These are phyloP conservation scores for Dothistroma septosporum DNA, from an alignment of 2,329 filamentous ascomycete genomes.

Conservation along the genomic window DNA sequence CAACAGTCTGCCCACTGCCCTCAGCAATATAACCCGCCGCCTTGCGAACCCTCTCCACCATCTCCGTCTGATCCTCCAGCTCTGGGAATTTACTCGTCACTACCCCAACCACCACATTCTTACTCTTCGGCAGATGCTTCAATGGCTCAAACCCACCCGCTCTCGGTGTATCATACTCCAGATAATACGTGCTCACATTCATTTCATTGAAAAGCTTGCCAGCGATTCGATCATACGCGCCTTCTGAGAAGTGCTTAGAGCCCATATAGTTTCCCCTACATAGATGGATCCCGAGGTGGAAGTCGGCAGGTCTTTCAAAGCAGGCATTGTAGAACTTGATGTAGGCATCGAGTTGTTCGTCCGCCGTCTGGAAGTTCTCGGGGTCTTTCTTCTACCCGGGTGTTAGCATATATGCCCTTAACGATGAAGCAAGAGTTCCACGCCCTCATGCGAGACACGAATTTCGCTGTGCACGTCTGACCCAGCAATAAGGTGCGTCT, in stretches of 20 bases:
- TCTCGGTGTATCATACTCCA: conserved; percentile 46
- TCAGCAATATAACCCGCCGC: conserved; percentile 65
- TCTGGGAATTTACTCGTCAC: conserved; percentile 46
- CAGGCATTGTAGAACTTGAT: conserved; percentile 73
- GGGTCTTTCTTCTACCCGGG: conserved; percentile 62
- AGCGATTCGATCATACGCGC: conserved; percentile 47
- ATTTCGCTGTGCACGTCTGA: too few relatives aligned
- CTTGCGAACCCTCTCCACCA: conserved; percentile 44
- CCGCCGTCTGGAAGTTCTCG: conserved; percentile 63
- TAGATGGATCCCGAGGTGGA: conserved; percentile 73
- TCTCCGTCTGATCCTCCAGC: conserved; percentile 45
- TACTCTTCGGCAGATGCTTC: conserved; percentile 42
- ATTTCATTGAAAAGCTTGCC: conserved; percentile 35
- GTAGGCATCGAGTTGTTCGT: conserved; percentile 70
- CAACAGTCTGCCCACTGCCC: conserved; percentile 55
- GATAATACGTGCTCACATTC: conserved; percentile 36
- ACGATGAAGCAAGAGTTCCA: too few relatives aligned
- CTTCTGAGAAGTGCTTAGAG: conserved; percentile 46
- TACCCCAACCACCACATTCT: conserved; percentile 47
- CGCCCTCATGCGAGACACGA: too few relatives aligned
- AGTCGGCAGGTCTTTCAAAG: conserved; percentile 56
- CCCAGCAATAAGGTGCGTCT: too few relatives aligned
- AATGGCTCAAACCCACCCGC: conserved; percentile 48
- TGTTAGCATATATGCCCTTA: too few relatives aligned
- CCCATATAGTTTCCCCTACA: conserved; percentile 54